These are phyloP conservation scores for Scheffersomyces coipomensis DNA, from an alignment of 805 yeast species.

Conservation along the genomic window DNA sequence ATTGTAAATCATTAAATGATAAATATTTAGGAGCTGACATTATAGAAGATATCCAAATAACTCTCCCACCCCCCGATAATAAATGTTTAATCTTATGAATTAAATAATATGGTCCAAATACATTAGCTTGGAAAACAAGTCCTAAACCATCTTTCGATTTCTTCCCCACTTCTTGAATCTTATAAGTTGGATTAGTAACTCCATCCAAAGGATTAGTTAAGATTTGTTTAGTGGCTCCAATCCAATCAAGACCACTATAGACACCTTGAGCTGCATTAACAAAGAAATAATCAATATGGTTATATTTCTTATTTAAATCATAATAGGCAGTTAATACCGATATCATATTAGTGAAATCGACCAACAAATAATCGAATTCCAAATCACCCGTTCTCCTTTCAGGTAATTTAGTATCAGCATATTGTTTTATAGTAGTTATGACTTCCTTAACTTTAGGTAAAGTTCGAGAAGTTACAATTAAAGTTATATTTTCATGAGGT, in stretches of 20 bases:
- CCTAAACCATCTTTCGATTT: conserved; percentile 80
- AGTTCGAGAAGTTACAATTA: conserved; percentile 87
- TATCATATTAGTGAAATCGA: conserved; percentile 91
- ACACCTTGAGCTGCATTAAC: conserved; percentile 91
- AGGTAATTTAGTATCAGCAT: conserved; percentile 21
- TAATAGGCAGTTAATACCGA: conserved; percentile 73
- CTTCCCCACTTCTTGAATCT: conserved; percentile 77
- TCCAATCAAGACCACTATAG: conserved; percentile 84
- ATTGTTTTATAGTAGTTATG: conserved; percentile 54
- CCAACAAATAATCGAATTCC: conserved; percentile 82
- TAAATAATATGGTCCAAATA: conserved; percentile 92
- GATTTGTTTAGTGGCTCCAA: conserved; percentile 69
- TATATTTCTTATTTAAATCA: conserved; percentile 65
- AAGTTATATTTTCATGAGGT: conserved; percentile 56
- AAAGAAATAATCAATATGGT: conserved; percentile 72
- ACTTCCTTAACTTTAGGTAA: conserved; percentile 80
- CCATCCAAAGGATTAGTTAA: conserved; percentile 68
- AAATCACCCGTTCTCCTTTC: conserved; percentile 53
- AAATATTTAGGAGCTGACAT: conserved; percentile 77
- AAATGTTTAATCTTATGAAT: conserved; percentile 62
- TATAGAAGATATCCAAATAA: conserved; percentile 84
- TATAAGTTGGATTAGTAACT: conserved; percentile 85
- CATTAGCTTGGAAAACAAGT: conserved; percentile 88
- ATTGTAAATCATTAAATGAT: conserved; percentile 72
- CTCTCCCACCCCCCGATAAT: conserved; percentile 59